Percentiles rank a stretch among this genome's conserved stretches.
phyloP scores from a whole-genome alignment of 106 monocot species.

The Dactylorhiza incarnata region DNA sequence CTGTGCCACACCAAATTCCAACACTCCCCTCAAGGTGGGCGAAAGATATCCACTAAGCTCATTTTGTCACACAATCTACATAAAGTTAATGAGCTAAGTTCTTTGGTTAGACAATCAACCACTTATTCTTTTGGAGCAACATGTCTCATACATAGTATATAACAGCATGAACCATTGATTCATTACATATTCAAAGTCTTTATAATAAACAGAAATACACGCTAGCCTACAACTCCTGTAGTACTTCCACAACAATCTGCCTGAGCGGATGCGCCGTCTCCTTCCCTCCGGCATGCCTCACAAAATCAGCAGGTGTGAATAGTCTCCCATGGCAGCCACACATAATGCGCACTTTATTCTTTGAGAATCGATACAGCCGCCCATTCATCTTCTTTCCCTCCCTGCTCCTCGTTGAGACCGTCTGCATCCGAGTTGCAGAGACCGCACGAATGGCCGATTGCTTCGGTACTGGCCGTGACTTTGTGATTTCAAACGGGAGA shows the following conservation, averaged over 20 bases:
- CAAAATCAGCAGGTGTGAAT: conserved; percentile 47
- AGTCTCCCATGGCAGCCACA: conserved; percentile 32
- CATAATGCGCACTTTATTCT: conserved; percentile 27
- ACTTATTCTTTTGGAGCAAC: too few species aligned
- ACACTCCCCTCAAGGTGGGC: too few species aligned
- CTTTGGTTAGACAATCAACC: too few species aligned
- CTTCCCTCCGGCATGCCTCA: conserved; percentile 46
- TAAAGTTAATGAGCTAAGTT: too few species aligned
- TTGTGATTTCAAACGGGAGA: background rate
- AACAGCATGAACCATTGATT: too few species aligned
- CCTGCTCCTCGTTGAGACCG: conserved; percentile 28
- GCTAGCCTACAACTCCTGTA: too few species aligned
- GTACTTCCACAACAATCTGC: conserved; percentile 25
- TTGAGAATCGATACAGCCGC: conserved; percentile 20
- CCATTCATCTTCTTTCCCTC: conserved; percentile 32
- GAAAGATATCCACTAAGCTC: too few species aligned
- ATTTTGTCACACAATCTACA: too few species aligned
- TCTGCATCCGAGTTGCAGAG: conserved; percentile 8
- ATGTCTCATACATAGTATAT: too few species aligned
- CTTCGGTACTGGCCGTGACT: background rate
- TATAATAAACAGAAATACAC: too few species aligned
- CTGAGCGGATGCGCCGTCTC: conserved; percentile 26
- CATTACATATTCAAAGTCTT: too few species aligned
- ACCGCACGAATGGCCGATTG: background rate
- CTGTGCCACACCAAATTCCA: too few species aligned